Conservation (phyloP, 2,329 filamentous ascomycete genomes). For the Fusarium agapanthi region DNA sequence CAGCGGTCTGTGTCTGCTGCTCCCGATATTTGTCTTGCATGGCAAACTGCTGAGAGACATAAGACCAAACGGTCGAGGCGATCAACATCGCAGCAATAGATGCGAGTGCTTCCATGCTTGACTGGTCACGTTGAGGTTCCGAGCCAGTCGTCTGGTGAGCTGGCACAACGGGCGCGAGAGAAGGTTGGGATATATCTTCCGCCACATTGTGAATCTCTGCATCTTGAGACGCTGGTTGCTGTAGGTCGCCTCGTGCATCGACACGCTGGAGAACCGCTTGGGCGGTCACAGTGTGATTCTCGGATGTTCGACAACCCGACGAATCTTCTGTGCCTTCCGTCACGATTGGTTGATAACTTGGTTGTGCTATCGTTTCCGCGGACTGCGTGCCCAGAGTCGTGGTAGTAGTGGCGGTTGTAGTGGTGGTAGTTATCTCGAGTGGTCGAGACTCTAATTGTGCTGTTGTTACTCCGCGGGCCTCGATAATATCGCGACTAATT, state of each 20-base stretch:
- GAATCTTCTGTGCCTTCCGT: neutral
- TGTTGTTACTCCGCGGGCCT: neutral
- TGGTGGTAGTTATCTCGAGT: neutral
- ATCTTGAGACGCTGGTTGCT: conserved; percentile 8
- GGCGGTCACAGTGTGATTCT: neutral
- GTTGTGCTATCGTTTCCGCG: neutral
- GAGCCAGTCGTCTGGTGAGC: neutral
- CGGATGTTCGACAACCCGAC: neutral
- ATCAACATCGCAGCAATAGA: conserved; percentile 12
- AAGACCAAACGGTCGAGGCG: conserved; percentile 17
- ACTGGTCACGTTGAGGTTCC: neutral
- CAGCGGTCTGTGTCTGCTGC: neutral
- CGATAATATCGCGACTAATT: conserved; percentile 11
- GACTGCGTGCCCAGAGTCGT: neutral
- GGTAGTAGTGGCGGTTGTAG: neutral
- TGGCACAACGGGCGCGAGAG: neutral
- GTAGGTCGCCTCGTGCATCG: neutral
- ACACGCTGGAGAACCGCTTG: neutral
- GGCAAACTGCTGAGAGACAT: neutral
- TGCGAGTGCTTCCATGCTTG: neutral
- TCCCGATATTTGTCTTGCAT: neutral
- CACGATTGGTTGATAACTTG: neutral
- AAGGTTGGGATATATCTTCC: conserved; percentile 13
- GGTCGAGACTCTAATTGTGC: neutral
- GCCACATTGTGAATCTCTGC: conserved; percentile 22